Conservation (phyloP, 495 filamentous ascomycete species). For the Trichoderma parareesei region DNA sequence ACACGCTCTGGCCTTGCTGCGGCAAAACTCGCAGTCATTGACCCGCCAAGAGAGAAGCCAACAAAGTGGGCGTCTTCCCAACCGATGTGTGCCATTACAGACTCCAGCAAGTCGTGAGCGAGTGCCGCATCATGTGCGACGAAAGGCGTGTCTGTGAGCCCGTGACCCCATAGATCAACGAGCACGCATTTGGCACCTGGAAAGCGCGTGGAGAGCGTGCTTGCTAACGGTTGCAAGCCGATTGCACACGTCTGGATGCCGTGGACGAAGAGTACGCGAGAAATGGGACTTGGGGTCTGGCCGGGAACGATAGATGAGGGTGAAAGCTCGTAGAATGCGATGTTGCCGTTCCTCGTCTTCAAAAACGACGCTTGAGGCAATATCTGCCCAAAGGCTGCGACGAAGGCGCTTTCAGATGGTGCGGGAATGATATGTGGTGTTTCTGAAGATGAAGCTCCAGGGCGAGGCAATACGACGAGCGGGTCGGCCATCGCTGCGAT, state of each 20-base stretch:
- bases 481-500: background rate
- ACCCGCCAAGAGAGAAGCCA: constrained; percentile 33
- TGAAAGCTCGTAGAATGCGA: background rate
- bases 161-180: constrained; percentile 33
- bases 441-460: background rate
- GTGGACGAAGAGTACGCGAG: constrained; percentile 27
- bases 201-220: constrained; percentile 21
- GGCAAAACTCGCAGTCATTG: constrained; percentile 25
- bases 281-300: constrained; percentile 3
- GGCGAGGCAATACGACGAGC: background rate
- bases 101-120: constrained; percentile 23
- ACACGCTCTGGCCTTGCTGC: constrained; percentile 21
- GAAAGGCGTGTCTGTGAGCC: constrained; percentile 28
- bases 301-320: background rate
- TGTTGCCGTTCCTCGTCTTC: background rate
- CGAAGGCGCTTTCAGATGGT: background rate
- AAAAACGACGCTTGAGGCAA: background rate
- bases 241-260: constrained; percentile 32
- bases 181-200: constrained; percentile 28
- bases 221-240: constrained; percentile 28
- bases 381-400: background rate
- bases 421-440: background rate
- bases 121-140: constrained; percentile 21
- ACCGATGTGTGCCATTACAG: constrained; percentile 19
- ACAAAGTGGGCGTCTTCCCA: constrained; percentile 29